phyloP scores from a whole-genome alignment of 2,329 filamentous ascomycete species.

The Stachybotrys elegans region DNA sequence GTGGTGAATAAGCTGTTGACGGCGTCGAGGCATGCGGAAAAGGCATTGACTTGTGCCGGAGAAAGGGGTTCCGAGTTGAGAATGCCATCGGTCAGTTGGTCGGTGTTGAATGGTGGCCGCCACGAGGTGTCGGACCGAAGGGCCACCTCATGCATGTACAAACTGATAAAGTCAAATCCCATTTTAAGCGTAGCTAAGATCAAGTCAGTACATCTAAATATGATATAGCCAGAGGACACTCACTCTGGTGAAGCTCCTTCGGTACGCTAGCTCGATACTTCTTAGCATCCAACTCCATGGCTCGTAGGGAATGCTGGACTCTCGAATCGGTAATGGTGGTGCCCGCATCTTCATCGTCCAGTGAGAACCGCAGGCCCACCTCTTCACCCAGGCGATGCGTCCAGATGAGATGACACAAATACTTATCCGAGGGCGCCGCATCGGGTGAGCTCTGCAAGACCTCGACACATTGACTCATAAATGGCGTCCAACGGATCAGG shows the following conservation, averaged over 20 bases:
- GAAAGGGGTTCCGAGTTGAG: constrained; percentile 33
- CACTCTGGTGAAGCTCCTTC: constrained; percentile 49
- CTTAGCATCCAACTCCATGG: constrained; percentile 60
- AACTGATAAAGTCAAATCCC: constrained; percentile 58
- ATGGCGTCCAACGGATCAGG: constrained; percentile 54
- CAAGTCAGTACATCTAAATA: too few relatives aligned
- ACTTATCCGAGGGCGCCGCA: constrained; percentile 50
- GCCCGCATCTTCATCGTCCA: constrained; percentile 56
- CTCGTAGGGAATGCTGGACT: constrained; percentile 58
- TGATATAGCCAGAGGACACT: too few relatives aligned
- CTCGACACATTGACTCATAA: constrained; percentile 56
- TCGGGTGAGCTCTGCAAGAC: constrained; percentile 49
- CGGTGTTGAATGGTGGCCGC: constrained; percentile 39
- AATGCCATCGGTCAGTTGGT: constrained; percentile 37
- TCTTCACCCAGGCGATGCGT: constrained; percentile 63
- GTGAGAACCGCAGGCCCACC: constrained; percentile 58
- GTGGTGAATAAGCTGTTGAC: constrained; percentile 63
- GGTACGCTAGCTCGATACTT: constrained; percentile 53
- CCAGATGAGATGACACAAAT: constrained; percentile 55
- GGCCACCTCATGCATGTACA: constrained; percentile 73
- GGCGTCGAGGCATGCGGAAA: constrained; percentile 61
- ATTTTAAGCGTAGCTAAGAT: constrained; percentile 60
- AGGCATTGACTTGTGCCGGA: constrained; percentile 57
- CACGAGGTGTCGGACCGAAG: constrained; percentile 59
- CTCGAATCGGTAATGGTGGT: constrained; percentile 56